Evolutionary conservation across 2,329 filamentous ascomycete genomes (phyloP).

Genomic region (Colletotrichum brevisporum): DNA sequence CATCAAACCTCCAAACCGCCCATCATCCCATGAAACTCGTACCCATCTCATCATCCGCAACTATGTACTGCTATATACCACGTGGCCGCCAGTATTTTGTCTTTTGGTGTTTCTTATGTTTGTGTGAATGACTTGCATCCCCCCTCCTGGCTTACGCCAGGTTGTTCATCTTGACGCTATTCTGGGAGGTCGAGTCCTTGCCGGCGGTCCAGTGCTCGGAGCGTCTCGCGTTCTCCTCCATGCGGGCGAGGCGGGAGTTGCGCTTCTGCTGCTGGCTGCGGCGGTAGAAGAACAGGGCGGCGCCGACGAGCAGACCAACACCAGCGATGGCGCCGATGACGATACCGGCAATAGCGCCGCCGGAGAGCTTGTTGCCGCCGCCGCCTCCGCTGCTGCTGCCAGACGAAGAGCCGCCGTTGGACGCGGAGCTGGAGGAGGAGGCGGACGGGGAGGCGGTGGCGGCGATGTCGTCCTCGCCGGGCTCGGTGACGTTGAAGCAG

Average conservation of each 20-base stretch:
- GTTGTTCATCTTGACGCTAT: conserved; percentile 28
- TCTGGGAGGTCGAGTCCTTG: conserved; percentile 36
- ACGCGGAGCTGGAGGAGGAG: conserved; percentile 33
- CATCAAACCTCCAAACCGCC: not conserved
- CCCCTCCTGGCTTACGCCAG: not conserved
- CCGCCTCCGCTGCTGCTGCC: not conserved
- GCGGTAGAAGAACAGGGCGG: conserved; percentile 34
- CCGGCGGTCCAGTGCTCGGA: conserved; percentile 29
- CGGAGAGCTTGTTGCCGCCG: conserved; percentile 17
- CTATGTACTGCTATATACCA: not conserved
- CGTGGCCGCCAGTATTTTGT: not conserved
- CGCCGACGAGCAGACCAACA: conserved; percentile 22
- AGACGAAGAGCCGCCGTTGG: not conserved
- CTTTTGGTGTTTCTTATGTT: too few relatives aligned
- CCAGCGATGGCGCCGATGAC: conserved; percentile 37
- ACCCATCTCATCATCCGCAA: not conserved
- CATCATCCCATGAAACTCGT: not conserved
- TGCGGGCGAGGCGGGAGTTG: conserved; percentile 33
- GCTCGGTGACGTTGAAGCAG: conserved; percentile 53
- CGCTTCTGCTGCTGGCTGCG: conserved; percentile 39
- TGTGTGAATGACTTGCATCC: too few relatives aligned
- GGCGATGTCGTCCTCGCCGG: conserved; percentile 44
- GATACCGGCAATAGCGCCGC: conserved; percentile 38
- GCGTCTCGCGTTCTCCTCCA: conserved; percentile 33
- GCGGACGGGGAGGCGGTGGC: conserved; percentile 38